Base-by-base conservation (phyloP, 805 yeast genomes). In the Candida schatavii region DNA sequence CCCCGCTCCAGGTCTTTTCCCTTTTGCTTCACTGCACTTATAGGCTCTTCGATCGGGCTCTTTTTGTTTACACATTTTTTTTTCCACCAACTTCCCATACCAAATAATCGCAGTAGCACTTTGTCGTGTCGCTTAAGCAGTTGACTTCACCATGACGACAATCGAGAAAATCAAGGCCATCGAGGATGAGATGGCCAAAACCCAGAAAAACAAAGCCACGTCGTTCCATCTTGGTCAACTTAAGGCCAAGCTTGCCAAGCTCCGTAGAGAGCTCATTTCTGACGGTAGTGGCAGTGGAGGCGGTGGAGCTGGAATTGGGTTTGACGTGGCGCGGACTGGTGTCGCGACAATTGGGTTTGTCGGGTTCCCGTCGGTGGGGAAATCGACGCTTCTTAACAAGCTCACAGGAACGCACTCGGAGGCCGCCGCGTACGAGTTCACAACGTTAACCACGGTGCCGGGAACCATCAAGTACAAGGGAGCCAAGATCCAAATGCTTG, bases 281-380 rank as follows among this genome's bases (percentile, higher is more conserved):
- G 79, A 87, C 15, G 74, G 85, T 31, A 77, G 89, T 30, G 55
- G 66, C 13, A 53, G 59, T 35, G 67, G 70, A 17, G 97, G 97
- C 27, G 96, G 97, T 45, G 95, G 93, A 44, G 87, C 79, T 17
- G 97, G 98, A 49, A 80, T 78, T 18, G 99, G 99, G 5, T 93
- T 93, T 66, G 99, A 93, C 70, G 98, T 93, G 35, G 96, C 96
- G n/a, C 81, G 97, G 64, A 91, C 97, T 0, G 99, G 99, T 67
- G 97, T 88, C 11, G 97, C 97, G 3, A 81, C 96, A 6, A 95
- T 93, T 40, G 99, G 99, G 7, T 93, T 90, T 61, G 96, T 93
- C 34, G 99, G 99, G 3, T 93, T 93, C 61, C 99, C 99, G 1
- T 90, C 98, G 1, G 99, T 93, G 2, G 93, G 93, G 25, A 86